These are phyloP conservation scores for Pleurotus eryngii DNA, from an alignment of 768 basidiomycete genomes.

Conservation along the genomic window DNA sequence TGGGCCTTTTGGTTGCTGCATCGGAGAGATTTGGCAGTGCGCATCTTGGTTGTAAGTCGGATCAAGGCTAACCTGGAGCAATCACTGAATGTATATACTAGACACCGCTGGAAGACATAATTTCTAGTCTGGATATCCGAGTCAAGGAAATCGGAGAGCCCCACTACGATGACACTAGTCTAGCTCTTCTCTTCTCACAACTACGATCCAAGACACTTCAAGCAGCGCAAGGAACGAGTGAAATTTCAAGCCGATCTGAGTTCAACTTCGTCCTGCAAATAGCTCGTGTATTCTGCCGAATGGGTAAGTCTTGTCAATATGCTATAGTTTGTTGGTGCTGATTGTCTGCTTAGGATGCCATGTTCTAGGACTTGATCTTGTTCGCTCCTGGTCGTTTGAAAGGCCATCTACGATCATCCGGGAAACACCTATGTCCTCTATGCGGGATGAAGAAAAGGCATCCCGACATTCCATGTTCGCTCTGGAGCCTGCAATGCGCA, in stretches of 20 bases:
- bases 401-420: slow-evolving; percentile 51
- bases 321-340: background rate
- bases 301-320: slow-evolving; percentile 59
- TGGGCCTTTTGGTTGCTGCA: slow-evolving; percentile 98
- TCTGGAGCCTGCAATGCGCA: slow-evolving; percentile 50
- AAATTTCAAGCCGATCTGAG: slow-evolving; percentile 83
- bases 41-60: slow-evolving; percentile 74
- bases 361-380: slow-evolving; percentile 84
- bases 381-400: slow-evolving; percentile 89
- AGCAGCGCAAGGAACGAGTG: slow-evolving; percentile 88
- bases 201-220: slow-evolving; percentile 89
- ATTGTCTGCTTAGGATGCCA: slow-evolving; percentile 70
- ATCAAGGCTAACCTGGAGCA: background rate
- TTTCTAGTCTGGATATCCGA: slow-evolving; percentile 47
- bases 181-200: slow-evolving; percentile 87
- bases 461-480: slow-evolving; percentile 45
- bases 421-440: slow-evolving; percentile 23
- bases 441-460: slow-evolving; percentile 32
- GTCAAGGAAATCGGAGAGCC: slow-evolving; percentile 75
- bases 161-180: slow-evolving; percentile 91
- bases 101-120: slow-evolving; percentile 79
- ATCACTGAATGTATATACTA: slow-evolving; percentile 22
- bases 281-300: slow-evolving; percentile 87
- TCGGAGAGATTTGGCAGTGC: slow-evolving; percentile 84
- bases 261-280: slow-evolving; percentile 97